Base-by-base conservation (phyloP, 106 monocot genomes). In the Acorus calamus region DNA sequence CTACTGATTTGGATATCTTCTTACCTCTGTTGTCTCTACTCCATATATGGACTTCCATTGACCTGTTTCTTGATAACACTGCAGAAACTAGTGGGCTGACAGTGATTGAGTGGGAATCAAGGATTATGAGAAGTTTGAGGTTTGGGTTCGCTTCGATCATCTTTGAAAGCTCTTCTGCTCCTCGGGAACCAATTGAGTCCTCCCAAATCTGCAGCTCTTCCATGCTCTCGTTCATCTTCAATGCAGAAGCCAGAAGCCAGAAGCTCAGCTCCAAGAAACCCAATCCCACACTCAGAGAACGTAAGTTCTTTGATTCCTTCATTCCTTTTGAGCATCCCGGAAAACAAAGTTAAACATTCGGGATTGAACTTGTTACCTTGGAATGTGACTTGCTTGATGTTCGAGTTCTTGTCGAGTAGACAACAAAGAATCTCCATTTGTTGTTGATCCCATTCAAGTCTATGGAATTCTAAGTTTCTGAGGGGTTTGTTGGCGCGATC, bases 121-220 rank as follows among this genome's bases (percentile, higher is more conserved):
- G 52, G 46, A 89, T 53, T 48, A 74, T 57, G 6, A 89, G 59
- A 46, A 79, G 47, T 57, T 71, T 84, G 14, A 89, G 69, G 14
- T 76, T 61, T 8, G 67, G 73, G 42, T 84, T 89, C 51, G 63
- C 71, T 61, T 89, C 88, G 42, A 84, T 89, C 84, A 81, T 79
- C 56, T 59, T 73, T 45, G 88, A 76, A 4, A 89, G 68, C 59
- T 89, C 88, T 56, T 89, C 84, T 47, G 88, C 81, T 42, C 81
- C 88, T 13, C 67, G 60, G 9, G 81, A 68, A 4, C 84, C 73
- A 2, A 84, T 76, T 2, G 79, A 81, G 53, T 84, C 88, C 60
- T 84, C 84, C 88, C 81, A 84, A 44, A 89, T 68, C 61, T 84
- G 88, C 41, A 89, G 54, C 61, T 89, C 88, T 60, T 81, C 78